These are phyloP conservation scores for Quercus tomentella DNA, from an alignment of 331 rosid genomes.

Conservation along the genomic window DNA sequence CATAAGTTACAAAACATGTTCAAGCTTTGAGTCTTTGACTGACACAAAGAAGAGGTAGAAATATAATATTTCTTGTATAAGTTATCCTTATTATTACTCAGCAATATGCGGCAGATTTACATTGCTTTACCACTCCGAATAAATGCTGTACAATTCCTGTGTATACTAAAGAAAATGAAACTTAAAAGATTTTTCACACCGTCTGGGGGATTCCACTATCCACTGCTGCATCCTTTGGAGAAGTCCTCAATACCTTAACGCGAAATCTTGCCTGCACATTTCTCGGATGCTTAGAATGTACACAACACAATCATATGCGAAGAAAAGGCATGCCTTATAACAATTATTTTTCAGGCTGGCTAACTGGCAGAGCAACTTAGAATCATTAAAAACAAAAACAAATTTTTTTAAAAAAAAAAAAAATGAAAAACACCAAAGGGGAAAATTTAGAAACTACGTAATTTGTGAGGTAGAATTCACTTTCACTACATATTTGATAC, in stretches of 20 bases:
- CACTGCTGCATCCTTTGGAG: slow-evolving; percentile 25
- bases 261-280: slow-evolving; percentile 63
- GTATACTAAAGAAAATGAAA: neutral
- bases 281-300: slow-evolving; percentile 5
- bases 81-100: neutral
- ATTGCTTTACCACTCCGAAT: slow-evolving; percentile 6
- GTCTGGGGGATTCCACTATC: slow-evolving; percentile 35
- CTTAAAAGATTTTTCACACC: slow-evolving; percentile 16
- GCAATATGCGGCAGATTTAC: slow-evolving; percentile 14
- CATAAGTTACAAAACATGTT: neutral
- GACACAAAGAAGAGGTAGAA: neutral
- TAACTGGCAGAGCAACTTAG: neutral
- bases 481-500: neutral
- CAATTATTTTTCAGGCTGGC: neutral
- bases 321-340: neutral
- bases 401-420: neutral
- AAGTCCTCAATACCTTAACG: slow-evolving; percentile 53
- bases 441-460: neutral
- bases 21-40: neutral
- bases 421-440: neutral
- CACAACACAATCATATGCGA: neutral
- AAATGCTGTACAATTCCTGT: slow-evolving; percentile 49
- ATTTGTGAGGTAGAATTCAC: neutral
- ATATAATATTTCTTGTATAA: slow-evolving; percentile 1
- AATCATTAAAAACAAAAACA: neutral